Conservation (phyloP, 2,329 filamentous ascomycete species). For the Rhinocladiella similis region DNA sequence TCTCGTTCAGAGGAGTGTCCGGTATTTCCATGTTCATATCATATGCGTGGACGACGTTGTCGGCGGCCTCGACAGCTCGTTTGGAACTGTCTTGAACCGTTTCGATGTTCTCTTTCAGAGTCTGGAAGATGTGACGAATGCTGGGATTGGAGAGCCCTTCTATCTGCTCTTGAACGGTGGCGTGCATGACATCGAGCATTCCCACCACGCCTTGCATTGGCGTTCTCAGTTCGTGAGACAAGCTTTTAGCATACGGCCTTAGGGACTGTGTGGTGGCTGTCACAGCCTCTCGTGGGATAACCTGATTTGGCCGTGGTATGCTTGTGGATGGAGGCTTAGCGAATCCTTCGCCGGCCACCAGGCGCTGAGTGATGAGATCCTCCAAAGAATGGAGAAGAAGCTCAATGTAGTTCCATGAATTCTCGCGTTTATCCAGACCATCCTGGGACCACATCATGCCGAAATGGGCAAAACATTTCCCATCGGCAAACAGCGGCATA, state of each 20-base stretch:
- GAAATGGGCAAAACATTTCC: slow-evolving; percentile 68
- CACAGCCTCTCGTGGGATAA: slow-evolving; percentile 57
- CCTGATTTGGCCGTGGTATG: slow-evolving; percentile 36
- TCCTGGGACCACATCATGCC: slow-evolving; percentile 70
- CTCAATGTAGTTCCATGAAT: slow-evolving; percentile 68
- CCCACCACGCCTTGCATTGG: slow-evolving; percentile 76
- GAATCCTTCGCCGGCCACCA: slow-evolving; percentile 56
- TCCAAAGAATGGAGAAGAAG: slow-evolving; percentile 69
- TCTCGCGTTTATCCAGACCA: slow-evolving; percentile 54
- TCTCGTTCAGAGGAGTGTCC: slow-evolving; percentile 56
- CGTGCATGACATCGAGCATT: slow-evolving; percentile 76
- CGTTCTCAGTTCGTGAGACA: slow-evolving; percentile 71
- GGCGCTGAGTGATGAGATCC: slow-evolving; percentile 62
- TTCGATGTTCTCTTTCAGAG: slow-evolving; percentile 68
- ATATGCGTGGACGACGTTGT: slow-evolving; percentile 74
- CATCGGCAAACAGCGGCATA: slow-evolving; percentile 64
- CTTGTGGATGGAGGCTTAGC: slow-evolving; percentile 33
- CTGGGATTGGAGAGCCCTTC: slow-evolving; percentile 53
- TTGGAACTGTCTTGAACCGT: slow-evolving; percentile 72
- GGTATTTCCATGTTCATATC: slow-evolving; percentile 74
- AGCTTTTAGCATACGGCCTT: slow-evolving; percentile 69
- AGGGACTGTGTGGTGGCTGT: slow-evolving; percentile 62
- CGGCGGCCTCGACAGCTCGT: slow-evolving; percentile 70
- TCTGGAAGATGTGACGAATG: slow-evolving; percentile 58
- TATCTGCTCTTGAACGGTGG: slow-evolving; percentile 67